These are phyloP conservation scores for Neurospora intermedia DNA, from an alignment of 495 filamentous ascomycete species.

Conservation along the genomic window DNA sequence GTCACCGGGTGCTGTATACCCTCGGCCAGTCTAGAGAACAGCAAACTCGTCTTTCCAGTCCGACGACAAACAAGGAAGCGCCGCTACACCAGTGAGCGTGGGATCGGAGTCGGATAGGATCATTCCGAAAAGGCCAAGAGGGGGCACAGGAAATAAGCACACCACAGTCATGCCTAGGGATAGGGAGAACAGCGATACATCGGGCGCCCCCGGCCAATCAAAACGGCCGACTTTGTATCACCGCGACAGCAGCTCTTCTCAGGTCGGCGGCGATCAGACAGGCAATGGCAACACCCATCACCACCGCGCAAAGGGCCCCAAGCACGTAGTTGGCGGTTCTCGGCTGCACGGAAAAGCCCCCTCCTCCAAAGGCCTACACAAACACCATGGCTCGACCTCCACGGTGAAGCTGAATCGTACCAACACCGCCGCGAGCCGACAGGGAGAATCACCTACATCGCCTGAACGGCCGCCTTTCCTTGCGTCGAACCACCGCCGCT, in stretches of 20 bases:
- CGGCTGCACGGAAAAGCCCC: slow-evolving; percentile 33
- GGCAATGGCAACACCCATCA: slow-evolving; percentile 8
- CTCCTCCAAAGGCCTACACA: slow-evolving; percentile 36
- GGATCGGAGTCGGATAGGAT: background rate
- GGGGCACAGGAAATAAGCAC: background rate
- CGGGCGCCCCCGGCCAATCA: slow-evolving; percentile 35
- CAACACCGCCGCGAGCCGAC: slow-evolving; percentile 3
- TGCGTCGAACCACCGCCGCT: slow-evolving; percentile 25
- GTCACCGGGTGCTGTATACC: background rate
- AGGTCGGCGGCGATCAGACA: slow-evolving; percentile 14
- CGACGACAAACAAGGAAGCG: background rate
- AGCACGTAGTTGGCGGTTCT: slow-evolving; percentile 35
- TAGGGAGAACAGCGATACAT: slow-evolving; percentile 18
- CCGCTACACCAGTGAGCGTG: background rate
- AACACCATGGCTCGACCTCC: slow-evolving; percentile 28
- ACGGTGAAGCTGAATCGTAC: slow-evolving; percentile 30
- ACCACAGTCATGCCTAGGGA: slow-evolving; percentile 20
- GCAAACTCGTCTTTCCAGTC: background rate
- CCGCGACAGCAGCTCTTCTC: slow-evolving; percentile 24
- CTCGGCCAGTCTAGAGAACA: background rate
- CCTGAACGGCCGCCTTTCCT: background rate
- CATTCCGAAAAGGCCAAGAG: background rate
- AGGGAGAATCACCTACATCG: slow-evolving; percentile 4
- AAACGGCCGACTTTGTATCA: slow-evolving; percentile 29
- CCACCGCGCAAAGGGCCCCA: slow-evolving; percentile 28